Evolutionary conservation across 805 yeast species (phyloP), one percentile per base, ranked within the genome.

Genomic region (Saturnispora sanitii): DNA sequence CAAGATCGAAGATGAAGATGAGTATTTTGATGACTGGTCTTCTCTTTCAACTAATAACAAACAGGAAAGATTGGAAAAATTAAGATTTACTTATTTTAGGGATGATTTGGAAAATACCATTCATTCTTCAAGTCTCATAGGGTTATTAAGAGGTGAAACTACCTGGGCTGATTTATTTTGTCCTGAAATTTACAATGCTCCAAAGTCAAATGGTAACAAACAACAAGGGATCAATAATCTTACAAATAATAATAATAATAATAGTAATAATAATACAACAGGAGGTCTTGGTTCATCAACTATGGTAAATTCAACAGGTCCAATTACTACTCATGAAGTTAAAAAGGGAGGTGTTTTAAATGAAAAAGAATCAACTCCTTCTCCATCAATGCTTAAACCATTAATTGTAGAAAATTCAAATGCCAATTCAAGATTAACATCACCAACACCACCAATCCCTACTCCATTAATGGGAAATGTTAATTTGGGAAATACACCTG

Each of bases 81-180:
- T 77, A 56, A 67, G 97, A 47, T 90, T 84, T 64, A 86, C 97
- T 0, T 90, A 90, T 55, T 90, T 92, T 61, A 70, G 97, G 49
- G 95, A 87, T 48, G 94, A 86, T 53, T 60, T 90, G 49, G 82
- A 80, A 13, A 77, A 86, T n/a, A 88, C 97, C 0, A 75, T 88
- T 19, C 96, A 88, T 59, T 77, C 96, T 0, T 86, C 95, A 2
- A 79, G 84, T 4, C 79, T 88, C 20, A 80, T 94, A 3, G 96
- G 96, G 0, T 64, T 88, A 18, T 55, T 82, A 27, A 79, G 76
- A 51, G 59, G 53, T 3, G 75, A 77, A 1, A 63, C 70, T 3
- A 40, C 42, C 3, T 79, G 79, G 55, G 71, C 68, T 4, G 83
- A 80, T 45, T 60, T 82, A 30, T 82, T 82, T 53, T 70, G 73